Base-by-base conservation (phyloP, 2,329 filamentous ascomycete species). In the Claviceps paspali region DNA sequence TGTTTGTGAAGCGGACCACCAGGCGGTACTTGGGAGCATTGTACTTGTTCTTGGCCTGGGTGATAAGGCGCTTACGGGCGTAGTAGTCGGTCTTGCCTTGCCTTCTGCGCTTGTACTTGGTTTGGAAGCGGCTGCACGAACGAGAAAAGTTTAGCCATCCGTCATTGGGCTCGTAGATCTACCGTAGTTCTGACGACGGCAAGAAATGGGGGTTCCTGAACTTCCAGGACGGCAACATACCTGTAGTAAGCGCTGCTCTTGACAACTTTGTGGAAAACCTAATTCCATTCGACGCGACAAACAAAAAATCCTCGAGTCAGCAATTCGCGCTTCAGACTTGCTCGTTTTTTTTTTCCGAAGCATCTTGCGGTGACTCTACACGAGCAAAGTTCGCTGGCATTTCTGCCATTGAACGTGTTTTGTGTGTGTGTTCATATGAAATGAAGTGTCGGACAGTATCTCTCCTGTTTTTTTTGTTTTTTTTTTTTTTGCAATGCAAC, bases 21-120 rank as follows among this genome's bases (percentile, higher is more conserved):
- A 98, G 82, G 62, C 91, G 84, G 82, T 98, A 96, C 79, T 98
- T 98, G 69, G 91, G 91, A 48, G 91, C 82, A 72, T 93, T 93
- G 82, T 96, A 98, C 82, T 98, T 98, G 85, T 98, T 98, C 85
- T 96, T 98, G 72, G 91, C 91, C 78, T 98, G 91, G 73, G 85
- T 87, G 76, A 96, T 91, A 67, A 98, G 77, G 62, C 91, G 82
- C 84, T 96, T 96, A 67, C 91, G 88, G 63, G 91, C 91, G 68
- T 95, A 96, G 85, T 98, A 98, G 67, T 98, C 91, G 73, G 91
- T 98, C 83, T 98, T 98, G 64, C 91, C 91, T 60, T 81, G 62
- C 53, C 84, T 79, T 68, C 91, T 81, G 65, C 91, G 87, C 76
- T 86, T 91, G 83, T 95, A 98, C 82, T 98, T 98, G 64, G 91